Base-by-base conservation (phyloP, 2,329 filamentous ascomycete species). In the Cyphellophora attinorum region DNA sequence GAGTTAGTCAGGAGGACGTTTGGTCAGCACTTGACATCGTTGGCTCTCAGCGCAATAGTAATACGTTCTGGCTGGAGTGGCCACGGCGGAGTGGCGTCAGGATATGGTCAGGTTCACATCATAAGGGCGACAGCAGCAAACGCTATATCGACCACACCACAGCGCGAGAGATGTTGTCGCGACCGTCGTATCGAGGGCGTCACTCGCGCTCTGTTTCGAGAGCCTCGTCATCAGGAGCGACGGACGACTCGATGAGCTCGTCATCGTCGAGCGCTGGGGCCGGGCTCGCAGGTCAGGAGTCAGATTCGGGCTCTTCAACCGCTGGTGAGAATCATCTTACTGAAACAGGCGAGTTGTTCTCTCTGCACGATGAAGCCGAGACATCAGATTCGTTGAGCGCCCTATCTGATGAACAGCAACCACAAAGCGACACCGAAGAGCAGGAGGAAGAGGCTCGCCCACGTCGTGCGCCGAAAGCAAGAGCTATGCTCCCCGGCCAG, bases 11-110 rank as follows among this genome's bases (percentile, higher is more conserved):
- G 16, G 52, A 64, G 34, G 74, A 78, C 51, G 71, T 79, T 0
- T 51, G 54, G 19, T 61, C 72, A 10, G 74, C 76, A 13, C 48
- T 74, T 11, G 60, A 70, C 8, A 57, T 76, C 2, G 52, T 81
- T 3, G 61, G 64, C 5, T 56, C 80, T 55, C 30, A 33, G 28
- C 28, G 13, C 8, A 35, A 69, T 37, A 56, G 58, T 5, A 53
- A 56, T 13, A 52, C 65, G 3, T 72, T 69, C 36, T 79, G 76
- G 71, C 53, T 60, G 10, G 56, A 53, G 3, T 56, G 67, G 5
- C 61, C 74, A 2, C 62, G 70, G 39, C 64, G 73, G 40, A 72
- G 67, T 45, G 58, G 60, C 6, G 46, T 80, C 4, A 51, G 62
- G 11, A 68, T 81, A 11, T 35, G 42, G 8, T 37, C 33, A 10